Percentiles rank a stretch among this genome's conserved stretches.
Evolutionary conservation across 139 green algal species (phyloP).

Genomic region (Coccomyxa sp.): DNA sequence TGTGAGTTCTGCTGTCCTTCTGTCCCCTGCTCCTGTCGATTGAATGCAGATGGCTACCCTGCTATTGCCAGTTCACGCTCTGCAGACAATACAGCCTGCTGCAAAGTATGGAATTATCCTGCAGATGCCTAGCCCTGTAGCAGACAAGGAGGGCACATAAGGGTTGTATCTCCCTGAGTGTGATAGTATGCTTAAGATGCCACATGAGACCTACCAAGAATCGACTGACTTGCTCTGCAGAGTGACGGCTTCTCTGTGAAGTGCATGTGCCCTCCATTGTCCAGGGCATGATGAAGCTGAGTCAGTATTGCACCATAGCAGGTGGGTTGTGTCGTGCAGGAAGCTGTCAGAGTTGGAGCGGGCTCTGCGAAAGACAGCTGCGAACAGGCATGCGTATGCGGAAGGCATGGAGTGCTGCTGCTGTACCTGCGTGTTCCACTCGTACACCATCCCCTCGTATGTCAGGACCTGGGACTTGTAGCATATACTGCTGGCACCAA

Average conservation of each 20-base stretch:
- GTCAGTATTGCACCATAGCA: not conserved
- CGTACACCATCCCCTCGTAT: not conserved
- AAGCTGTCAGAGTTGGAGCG: constrained; percentile 15
- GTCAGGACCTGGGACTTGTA: constrained; percentile 12
- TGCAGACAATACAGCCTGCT: not conserved
- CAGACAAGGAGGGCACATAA: no score
- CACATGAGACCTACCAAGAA: no score
- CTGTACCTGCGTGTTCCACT: constrained; percentile 12
- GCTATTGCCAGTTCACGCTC: not conserved
- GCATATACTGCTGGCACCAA: no score
- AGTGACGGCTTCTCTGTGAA: not conserved
- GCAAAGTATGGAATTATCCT: not conserved
- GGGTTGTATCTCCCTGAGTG: no score
- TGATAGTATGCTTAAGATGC: no score
- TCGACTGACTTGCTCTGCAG: no score
- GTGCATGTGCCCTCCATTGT: not conserved
- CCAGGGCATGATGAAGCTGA: not conserved
- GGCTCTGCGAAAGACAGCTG: not conserved
- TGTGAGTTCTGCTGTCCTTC: not conserved
- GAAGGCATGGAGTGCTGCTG: constrained; percentile 5
- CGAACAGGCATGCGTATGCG: not conserved
- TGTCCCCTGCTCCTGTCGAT: not conserved
- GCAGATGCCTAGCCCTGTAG: not conserved
- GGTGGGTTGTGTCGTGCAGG: not conserved
- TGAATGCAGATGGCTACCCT: not conserved